Evolutionary conservation across 257 asterid species (phyloP), one percentile per base, ranked within the genome.

Genomic region (Eucommia ulmoides): DNA sequence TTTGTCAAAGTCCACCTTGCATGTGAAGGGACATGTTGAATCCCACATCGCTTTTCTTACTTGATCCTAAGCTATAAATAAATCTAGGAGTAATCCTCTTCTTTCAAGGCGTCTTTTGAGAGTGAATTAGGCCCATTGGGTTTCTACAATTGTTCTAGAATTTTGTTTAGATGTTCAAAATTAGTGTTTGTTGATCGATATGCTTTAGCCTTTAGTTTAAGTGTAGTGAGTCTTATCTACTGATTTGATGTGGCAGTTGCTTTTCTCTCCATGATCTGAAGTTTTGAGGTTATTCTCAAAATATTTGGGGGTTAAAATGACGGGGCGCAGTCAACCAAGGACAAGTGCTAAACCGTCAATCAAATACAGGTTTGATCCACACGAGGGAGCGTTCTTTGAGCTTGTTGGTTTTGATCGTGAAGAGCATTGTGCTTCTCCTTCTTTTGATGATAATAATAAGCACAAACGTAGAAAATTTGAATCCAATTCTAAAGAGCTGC

Each of bases 321-420:
- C 53, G 10, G 66, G 72, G 65, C 65, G 38, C 45, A 54, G 56
- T 38, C 65, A 75, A 64, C 64, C 78, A 24, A 66, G 53, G 35
- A 59, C 63, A 66, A 71, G 59, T 19, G 73, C 65, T 41, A 76
- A 80, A 44, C 65, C 71, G 50, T 51, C 81, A 25, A 69, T 77
- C 68, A 80, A 65, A 56, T 69, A 61, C 33, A 55, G 67, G 61
- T 62, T 51, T 44, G 56, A 58, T 62, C 73, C 63, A 41, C 61
- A 63, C 16, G 65, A 71, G 1, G 79, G 74, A 60, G 66, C 64
- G 15, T 51, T 59, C 33, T 50, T 64, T 65, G 91, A 80, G 63
- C 65, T 73, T 49, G 53, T 65, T 45, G 74, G 65, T 60, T 62
- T 62, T 24, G 68, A 64, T 53, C 20, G 44, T 38, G 49, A 42